Evolutionary conservation across 2,329 filamentous ascomycete species (phyloP).

Genomic region (Phyllosticta ampelicida): DNA sequence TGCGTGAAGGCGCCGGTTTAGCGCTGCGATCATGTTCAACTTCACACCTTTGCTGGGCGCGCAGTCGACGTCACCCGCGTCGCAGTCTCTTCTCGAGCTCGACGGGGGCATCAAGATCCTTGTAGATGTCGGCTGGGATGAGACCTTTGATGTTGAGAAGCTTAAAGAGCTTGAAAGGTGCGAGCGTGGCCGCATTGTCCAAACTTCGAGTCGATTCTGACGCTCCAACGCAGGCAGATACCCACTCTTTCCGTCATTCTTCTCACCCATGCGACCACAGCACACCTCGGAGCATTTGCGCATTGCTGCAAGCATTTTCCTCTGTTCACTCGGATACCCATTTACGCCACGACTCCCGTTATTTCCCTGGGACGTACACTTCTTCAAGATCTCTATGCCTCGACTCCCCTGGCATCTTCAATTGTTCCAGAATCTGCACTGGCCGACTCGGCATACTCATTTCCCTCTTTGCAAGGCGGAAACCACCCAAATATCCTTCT

Average conservation of each 20-base stretch:
- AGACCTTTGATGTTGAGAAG: conserved; percentile 71
- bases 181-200: background rate
- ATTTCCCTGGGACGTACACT: conserved; percentile 86
- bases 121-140: conserved; percentile 93
- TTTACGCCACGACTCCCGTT: conserved; percentile 89
- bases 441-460: conserved; percentile 48
- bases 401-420: conserved; percentile 76
- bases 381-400: conserved; percentile 84
- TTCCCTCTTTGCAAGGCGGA: conserved; percentile 42
- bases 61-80: conserved; percentile 74
- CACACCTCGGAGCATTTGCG: conserved; percentile 85
- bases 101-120: conserved; percentile 95
- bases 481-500: conserved; percentile 43
- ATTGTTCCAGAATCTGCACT: conserved; percentile 65
- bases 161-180: conserved; percentile 86
- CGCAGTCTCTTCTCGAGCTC: conserved; percentile 91
- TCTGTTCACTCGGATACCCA: conserved; percentile 79
- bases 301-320: conserved; percentile 97
- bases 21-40: conserved; percentile 63
- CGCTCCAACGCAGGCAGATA: conserved; percentile 54
- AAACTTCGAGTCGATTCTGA: background rate
- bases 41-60: conserved; percentile 89
- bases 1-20: conserved; percentile 2
- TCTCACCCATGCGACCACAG: conserved; percentile 83
- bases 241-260: conserved; percentile 89